A percentile compares a stretch with the other conserved stretches of the same genome.
These are phyloP conservation scores for Hevea brasiliensis DNA, from an alignment of 345 rosid species.

Conservation along the genomic window DNA sequence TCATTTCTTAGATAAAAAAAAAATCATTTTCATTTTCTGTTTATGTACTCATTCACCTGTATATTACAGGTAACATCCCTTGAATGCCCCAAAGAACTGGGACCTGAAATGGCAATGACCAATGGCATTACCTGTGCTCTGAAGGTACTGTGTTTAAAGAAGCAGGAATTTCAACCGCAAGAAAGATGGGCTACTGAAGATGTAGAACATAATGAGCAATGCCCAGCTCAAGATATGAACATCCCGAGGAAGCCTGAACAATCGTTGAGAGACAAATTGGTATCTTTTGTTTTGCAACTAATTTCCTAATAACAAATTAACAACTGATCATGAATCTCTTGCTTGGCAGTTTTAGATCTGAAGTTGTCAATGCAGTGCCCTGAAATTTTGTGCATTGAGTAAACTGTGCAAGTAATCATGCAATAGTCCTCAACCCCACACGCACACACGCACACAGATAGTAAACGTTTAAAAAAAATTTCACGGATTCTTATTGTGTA, in stretches of 20 bases:
- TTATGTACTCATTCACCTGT: not conserved
- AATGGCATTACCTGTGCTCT: slow-evolving; percentile 42
- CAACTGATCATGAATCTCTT: slow-evolving; percentile 3
- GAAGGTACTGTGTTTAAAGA: slow-evolving; percentile 35
- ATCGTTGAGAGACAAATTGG: slow-evolving; percentile 20
- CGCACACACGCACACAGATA: no score
- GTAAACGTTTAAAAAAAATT: not conserved
- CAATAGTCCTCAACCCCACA: no score
- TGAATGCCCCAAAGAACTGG: slow-evolving; percentile 38
- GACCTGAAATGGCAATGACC: slow-evolving; percentile 26
- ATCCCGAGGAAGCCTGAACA: slow-evolving; percentile 22
- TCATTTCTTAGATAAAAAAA: not conserved
- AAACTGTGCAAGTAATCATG: not conserved
- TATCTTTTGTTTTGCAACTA: slow-evolving; percentile 11
- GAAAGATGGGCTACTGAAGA: slow-evolving; percentile 27
- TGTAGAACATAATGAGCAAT: slow-evolving; percentile 37
- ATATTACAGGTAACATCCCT: slow-evolving; percentile 41
- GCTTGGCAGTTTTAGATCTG: slow-evolving; percentile 10
- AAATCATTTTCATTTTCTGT: not conserved
- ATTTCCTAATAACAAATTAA: slow-evolving; percentile 11
- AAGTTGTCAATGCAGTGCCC: not conserved
- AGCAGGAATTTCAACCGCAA: slow-evolving; percentile 38
- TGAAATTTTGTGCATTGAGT: slow-evolving; percentile 1
- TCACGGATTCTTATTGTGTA: not conserved
- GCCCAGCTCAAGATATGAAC: slow-evolving; percentile 40